A percentile compares a stretch with the other conserved stretches of the same genome.
Evolutionary conservation across 768 basidiomycete species (phyloP).

Genomic region (Podaxis pistillaris): DNA sequence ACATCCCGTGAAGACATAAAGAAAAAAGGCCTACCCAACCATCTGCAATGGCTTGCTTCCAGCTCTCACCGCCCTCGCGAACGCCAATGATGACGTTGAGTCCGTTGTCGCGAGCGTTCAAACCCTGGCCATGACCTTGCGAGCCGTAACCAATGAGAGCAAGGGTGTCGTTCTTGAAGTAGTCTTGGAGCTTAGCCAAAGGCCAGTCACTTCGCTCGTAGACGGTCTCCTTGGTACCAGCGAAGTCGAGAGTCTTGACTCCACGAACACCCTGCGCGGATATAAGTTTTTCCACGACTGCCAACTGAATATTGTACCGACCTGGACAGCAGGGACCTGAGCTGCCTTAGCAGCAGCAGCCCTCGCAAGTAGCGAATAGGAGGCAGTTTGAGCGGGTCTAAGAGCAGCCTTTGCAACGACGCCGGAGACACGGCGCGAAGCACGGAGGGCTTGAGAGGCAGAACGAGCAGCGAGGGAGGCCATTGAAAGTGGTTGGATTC

Average conservation of each 20-base stretch:
- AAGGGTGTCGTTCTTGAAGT: constrained; percentile 99
- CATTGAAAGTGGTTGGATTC: constrained; percentile 44
- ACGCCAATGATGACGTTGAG: constrained; percentile 99
- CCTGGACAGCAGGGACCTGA: constrained; percentile 31
- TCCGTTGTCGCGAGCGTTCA: constrained; percentile 99
- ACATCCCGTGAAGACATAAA: not conserved
- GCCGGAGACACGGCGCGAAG: constrained; percentile 65
- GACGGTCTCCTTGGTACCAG: constrained; percentile 88
- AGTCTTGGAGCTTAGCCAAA: constrained; percentile 94
- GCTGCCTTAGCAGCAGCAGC: constrained; percentile 41
- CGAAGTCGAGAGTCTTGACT: constrained; percentile 95
- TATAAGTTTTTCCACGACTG: constrained; percentile 3
- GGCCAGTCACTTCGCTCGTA: constrained; percentile 99
- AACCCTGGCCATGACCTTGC: constrained; percentile 96
- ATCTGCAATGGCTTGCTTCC: constrained; percentile 93
- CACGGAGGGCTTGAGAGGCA: constrained; percentile 58
- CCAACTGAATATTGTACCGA: constrained; percentile 19
- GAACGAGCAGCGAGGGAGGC: constrained; percentile 61
- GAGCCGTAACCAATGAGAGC: constrained; percentile 99
- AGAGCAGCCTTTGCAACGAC: constrained; percentile 36
- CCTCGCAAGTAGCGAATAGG: constrained; percentile 67
- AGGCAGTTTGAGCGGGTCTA: constrained; percentile 50
- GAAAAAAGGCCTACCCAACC: constrained; percentile 70
- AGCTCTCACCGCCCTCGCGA: constrained; percentile 93
- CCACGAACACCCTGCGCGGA: constrained; percentile 61